A percentile compares a stretch with the other conserved stretches of the same genome.
phyloP scores from a whole-genome alignment of 768 basidiomycete genomes.

The Amanita rubescens region DNA sequence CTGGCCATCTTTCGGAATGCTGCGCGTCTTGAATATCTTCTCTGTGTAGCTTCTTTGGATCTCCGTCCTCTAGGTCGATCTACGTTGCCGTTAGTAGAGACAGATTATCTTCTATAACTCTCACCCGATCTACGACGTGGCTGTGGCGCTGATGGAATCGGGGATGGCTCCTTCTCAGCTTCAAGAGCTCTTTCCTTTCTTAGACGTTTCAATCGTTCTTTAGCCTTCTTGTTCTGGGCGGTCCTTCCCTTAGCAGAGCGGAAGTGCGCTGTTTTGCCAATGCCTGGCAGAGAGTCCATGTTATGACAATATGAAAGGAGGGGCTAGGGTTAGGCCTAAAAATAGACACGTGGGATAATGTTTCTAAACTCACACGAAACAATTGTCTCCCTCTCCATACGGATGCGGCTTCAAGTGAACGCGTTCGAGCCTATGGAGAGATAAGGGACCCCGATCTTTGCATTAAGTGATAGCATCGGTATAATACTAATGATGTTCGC shows the following conservation, averaged over 20 bases:
- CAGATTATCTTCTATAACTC: background rate
- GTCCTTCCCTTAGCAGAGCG: background rate
- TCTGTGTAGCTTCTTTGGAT: background rate
- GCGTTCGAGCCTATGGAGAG: slow-evolving; percentile 1
- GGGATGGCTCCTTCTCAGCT: background rate
- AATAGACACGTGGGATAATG: background rate
- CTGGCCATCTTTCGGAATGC: background rate
- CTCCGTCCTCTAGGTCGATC: background rate
- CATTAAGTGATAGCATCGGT: background rate
- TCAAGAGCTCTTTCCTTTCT: background rate
- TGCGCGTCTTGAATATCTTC: background rate
- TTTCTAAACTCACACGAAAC: background rate
- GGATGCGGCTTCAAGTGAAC: background rate
- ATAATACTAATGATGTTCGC: background rate
- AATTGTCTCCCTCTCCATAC: slow-evolving; percentile 1
- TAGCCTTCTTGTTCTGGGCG: background rate
- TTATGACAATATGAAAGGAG: too few relatives aligned
- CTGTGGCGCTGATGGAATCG: background rate
- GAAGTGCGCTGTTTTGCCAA: background rate
- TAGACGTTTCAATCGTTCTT: background rate
- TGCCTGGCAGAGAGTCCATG: background rate
- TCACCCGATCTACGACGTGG: background rate
- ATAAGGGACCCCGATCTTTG: background rate
- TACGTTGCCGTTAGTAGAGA: background rate
- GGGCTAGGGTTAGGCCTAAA: too few relatives aligned